A percentile compares a stretch with the other conserved stretches of the same genome.
phyloP scores from a whole-genome alignment of 306 rosid species.

The Vigna nakashimae region DNA sequence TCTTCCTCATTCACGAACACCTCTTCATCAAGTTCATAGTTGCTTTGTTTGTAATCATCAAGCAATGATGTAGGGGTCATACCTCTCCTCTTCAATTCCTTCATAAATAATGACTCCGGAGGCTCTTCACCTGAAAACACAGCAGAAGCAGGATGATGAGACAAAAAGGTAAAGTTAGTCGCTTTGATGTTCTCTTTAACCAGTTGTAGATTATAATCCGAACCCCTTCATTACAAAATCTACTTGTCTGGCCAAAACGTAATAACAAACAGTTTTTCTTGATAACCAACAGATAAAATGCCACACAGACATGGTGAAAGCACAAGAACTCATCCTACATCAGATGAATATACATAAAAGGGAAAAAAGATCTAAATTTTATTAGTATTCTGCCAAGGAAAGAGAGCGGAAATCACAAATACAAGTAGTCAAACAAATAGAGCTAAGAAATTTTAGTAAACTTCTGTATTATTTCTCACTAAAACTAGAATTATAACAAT shows the following conservation, averaged over 20 bases:
- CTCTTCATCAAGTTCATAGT: constrained; percentile 65
- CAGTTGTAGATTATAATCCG: neutral
- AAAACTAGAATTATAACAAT: constrained; percentile 14
- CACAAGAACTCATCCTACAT: neutral
- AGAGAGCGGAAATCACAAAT: constrained; percentile 23
- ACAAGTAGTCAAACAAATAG: constrained; percentile 20
- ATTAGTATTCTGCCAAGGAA: neutral
- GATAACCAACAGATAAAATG: constrained; percentile 22
- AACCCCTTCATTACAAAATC: neutral
- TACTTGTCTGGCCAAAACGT: constrained; percentile 29
- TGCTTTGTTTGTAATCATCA: constrained; percentile 73
- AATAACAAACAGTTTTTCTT: constrained; percentile 17
- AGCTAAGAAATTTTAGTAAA: neutral
- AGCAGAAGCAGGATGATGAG: constrained; percentile 36
- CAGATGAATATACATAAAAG: neutral
- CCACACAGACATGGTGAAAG: neutral
- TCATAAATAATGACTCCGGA: constrained; percentile 93
- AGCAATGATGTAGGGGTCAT: constrained; percentile 93
- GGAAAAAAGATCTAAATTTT: neutral
- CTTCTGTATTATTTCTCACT: neutral
- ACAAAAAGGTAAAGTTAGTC: constrained; percentile 33
- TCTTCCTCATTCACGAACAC: constrained; percentile 59
- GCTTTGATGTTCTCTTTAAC: constrained; percentile 11
- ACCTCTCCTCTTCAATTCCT: constrained; percentile 93
- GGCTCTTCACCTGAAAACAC: constrained; percentile 81